Percentiles rank a stretch among this genome's conserved stretches.
Evolutionary conservation across 192 early-diverging fungal species (phyloP).

Genomic region (Entomortierella chlamydospora): DNA sequence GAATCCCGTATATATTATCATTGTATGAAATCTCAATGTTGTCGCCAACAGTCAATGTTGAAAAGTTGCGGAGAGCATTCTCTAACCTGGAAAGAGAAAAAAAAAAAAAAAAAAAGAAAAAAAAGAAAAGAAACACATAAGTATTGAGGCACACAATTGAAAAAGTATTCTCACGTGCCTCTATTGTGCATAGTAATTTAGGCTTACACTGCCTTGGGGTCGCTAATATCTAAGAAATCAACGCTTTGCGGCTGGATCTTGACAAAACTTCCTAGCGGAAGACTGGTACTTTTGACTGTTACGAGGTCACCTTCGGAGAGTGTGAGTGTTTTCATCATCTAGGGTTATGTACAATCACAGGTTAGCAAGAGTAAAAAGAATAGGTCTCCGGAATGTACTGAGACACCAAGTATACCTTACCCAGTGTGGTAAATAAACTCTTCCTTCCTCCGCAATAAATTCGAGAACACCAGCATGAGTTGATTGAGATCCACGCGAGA

Average conservation of each 20-base stretch:
- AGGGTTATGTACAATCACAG: not conserved
- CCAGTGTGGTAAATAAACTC: conserved; percentile 96
- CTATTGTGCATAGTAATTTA: not conserved
- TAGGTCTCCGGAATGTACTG: not conserved
- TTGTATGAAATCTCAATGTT: conserved; percentile 95
- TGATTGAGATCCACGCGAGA: conserved; percentile 70
- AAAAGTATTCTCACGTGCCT: no score
- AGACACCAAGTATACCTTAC: conserved; percentile 57
- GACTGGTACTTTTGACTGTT: conserved; percentile 78
- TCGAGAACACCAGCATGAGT: conserved; percentile 98
- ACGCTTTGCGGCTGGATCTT: conserved; percentile 97
- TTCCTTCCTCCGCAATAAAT: conserved; percentile 97
- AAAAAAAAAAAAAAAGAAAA: no score
- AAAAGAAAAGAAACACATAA: no score
- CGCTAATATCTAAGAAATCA: conserved; percentile 96
- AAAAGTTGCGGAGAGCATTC: conserved; percentile 90
- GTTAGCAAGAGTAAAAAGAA: not conserved
- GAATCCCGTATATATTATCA: conserved; percentile 84
- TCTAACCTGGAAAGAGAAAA: conserved; percentile 82
- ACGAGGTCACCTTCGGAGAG: conserved; percentile 83
- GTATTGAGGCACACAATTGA: no score
- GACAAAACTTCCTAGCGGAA: conserved; percentile 89
- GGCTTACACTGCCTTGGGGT: conserved; percentile 92
- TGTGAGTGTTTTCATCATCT: conserved; percentile 94
- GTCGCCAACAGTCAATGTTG: conserved; percentile 92